Base-by-base conservation (phyloP, 306 rosid species). In the Nissolia schottii region DNA sequence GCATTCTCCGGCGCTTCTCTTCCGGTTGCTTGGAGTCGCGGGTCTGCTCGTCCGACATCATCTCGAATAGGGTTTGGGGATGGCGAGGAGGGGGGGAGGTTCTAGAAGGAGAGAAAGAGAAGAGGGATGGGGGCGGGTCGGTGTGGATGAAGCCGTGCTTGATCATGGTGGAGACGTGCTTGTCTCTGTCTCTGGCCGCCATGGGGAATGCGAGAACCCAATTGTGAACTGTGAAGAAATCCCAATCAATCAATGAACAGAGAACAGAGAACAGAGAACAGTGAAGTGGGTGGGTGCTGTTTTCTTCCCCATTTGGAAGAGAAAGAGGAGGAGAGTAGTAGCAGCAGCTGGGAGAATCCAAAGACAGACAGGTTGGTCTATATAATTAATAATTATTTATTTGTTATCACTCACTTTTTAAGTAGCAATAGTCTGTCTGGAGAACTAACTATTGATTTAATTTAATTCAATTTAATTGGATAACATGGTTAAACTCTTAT, bases 81-180 rank as follows among this genome's bases (percentile, higher is more conserved):
- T 40, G 85, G 74, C 8, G 78, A 19, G 56, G 91, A 1, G 79
- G 53, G 38, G 83, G 54, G 70, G 50, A 46, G 71, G 81, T 75
- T 56, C 93, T 83, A 15, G 95, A 85, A 10, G 96, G 94, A 3
- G 94, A 90, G 82, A 81, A n/a, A n/a, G n/a, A n/a, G n/a, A n/a
- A n/a, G n/a, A n/a, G n/a, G n/a, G n/a, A n/a, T n/a, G n/a, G n/a
- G 70, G 74, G 40, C 1, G 73, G 76, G 67, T 89, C 89, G 1
- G 94, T n/a, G n/a, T n/a, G 64, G 4, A 89, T 86, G 89, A 92
- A 92, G 49, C 98, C 96, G 0, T 89, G 98, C 80, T 75, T 92
- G 63, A 90, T 76, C 96, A 92, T 87, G 6, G 94, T 75, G 0
- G 96, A 82, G 8, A 92, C 97, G 46, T 92, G 85, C 35, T 83